phyloP scores from a whole-genome alignment of 2,329 filamentous ascomycete genomes.

The Monosporascus sp. region DNA sequence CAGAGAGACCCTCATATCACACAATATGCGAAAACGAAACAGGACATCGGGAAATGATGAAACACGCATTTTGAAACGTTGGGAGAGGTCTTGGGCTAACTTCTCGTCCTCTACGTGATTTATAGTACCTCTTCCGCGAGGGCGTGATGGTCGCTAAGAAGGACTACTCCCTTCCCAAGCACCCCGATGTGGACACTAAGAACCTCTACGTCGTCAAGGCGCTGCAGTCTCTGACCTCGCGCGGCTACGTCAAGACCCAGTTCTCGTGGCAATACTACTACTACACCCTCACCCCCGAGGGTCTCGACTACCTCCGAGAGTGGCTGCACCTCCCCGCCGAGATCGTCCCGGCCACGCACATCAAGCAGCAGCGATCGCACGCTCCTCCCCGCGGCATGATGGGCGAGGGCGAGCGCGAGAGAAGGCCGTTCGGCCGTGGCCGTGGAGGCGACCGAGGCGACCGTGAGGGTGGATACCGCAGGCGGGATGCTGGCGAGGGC shows the following conservation, averaged over 20 bases:
- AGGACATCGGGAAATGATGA: background rate
- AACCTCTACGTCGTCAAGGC: slow-evolving; percentile 99
- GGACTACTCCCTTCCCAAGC: slow-evolving; percentile 97
- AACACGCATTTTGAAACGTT: no score
- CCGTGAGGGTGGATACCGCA: slow-evolving; percentile 86
- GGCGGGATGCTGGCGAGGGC: slow-evolving; percentile 78
- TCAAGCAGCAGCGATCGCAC: slow-evolving; percentile 99
- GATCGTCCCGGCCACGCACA: slow-evolving; percentile 99
- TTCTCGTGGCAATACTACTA: slow-evolving; percentile 99
- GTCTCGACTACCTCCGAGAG: slow-evolving; percentile 99
- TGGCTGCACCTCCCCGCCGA: slow-evolving; percentile 99
- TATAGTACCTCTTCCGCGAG: slow-evolving; percentile 90
- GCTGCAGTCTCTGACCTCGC: slow-evolving; percentile 94
- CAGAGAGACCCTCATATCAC: no score
- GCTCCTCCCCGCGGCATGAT: slow-evolving; percentile 98
- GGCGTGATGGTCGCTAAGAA: slow-evolving; percentile 96
- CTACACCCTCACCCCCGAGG: slow-evolving; percentile 99
- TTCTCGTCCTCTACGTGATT: slow-evolving; percentile 25
- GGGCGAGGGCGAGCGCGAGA: slow-evolving; percentile 77
- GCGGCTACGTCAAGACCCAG: slow-evolving; percentile 98
- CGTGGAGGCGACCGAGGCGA: slow-evolving; percentile 62
- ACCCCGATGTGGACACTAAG: slow-evolving; percentile 98
- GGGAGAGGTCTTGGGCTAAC: slow-evolving; percentile 16
- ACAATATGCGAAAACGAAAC: slow-evolving; percentile 2
- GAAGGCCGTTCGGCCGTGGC: slow-evolving; percentile 77